Percentiles rank a stretch among this genome's conserved stretches.
phyloP scores from a whole-genome alignment of 805 yeast species.

The Metahyphopichia silvanorum region DNA sequence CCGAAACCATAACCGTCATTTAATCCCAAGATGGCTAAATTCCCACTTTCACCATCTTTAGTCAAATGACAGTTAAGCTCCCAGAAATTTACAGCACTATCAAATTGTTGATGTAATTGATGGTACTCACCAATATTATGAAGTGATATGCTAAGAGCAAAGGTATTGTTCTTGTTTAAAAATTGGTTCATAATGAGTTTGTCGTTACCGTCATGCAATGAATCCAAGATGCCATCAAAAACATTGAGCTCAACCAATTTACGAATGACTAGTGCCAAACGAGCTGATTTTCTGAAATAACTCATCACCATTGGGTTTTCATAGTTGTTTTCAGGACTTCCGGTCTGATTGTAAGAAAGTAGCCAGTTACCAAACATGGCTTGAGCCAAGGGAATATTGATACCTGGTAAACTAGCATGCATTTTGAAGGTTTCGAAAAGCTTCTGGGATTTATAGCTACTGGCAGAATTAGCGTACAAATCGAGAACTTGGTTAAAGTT shows the following conservation, averaged over 20 bases:
- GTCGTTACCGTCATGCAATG: constrained; percentile 1
- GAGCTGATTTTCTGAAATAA: constrained; percentile 17
- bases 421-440: constrained; percentile 14
- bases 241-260: constrained; percentile 4
- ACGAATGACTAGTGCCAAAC: constrained; percentile 14
- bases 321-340: constrained; percentile 12
- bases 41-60: constrained; percentile 15
- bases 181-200: constrained; percentile 6
- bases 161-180: constrained; percentile 13
- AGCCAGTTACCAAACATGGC: constrained; percentile 24
- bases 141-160: constrained; percentile 13
- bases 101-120: constrained; percentile 12
- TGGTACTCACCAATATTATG: constrained; percentile 17
- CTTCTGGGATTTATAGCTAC: constrained; percentile 11
- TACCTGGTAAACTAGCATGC: constrained; percentile 11
- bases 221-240: constrained; percentile 6
- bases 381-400: constrained; percentile 19
- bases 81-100: constrained; percentile 18
- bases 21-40: constrained; percentile 19
- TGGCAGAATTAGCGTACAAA: constrained; percentile 9
- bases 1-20: constrained; percentile 18
- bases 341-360: constrained; percentile 14
- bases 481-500: constrained; percentile 13
- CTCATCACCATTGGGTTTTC: constrained; percentile 16
- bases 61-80: constrained; percentile 19